Conservation (phyloP, 164 flowering plant genomes). For the Aristolochia fimbriata region DNA sequence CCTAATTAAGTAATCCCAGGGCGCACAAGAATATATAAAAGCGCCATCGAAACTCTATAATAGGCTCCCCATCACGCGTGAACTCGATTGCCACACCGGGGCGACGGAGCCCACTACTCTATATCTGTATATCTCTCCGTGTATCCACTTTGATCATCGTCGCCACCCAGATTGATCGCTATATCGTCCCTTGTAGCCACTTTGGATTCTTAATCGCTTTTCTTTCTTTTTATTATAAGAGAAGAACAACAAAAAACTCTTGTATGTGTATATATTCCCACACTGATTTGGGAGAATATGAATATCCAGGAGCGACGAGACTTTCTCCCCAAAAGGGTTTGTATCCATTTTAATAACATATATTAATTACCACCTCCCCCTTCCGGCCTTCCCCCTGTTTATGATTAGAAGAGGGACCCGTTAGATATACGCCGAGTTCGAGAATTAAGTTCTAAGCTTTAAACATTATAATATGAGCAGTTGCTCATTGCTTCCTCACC, state of each 20-base stretch:
- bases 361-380: conserved; percentile 1
- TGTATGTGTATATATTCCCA: not conserved
- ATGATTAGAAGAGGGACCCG: conserved; percentile 24
- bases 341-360: not conserved
- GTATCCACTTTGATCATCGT: too few species aligned
- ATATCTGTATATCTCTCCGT: too few species aligned
- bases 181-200: not conserved
- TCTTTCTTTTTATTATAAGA: not conserved
- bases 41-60: conserved; percentile 15
- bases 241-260: not conserved
- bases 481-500: conserved; percentile 22
- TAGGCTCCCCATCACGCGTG: conserved; percentile 34
- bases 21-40: conserved; percentile 22
- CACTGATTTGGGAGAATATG: conserved; percentile 2
- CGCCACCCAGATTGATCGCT: not conserved
- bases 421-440: conserved; percentile 4
- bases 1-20: conserved; percentile 12
- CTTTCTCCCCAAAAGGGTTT: not conserved
- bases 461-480: not conserved
- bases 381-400: conserved; percentile 25
- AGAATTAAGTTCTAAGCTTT: conserved; percentile 4
- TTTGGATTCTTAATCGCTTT: not conserved
- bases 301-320: conserved; percentile 7
- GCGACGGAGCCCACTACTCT: conserved; percentile 4
- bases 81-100: too few species aligned